Conservation (phyloP, 2,329 filamentous ascomycete species). For the Exophiala alcalophila region DNA sequence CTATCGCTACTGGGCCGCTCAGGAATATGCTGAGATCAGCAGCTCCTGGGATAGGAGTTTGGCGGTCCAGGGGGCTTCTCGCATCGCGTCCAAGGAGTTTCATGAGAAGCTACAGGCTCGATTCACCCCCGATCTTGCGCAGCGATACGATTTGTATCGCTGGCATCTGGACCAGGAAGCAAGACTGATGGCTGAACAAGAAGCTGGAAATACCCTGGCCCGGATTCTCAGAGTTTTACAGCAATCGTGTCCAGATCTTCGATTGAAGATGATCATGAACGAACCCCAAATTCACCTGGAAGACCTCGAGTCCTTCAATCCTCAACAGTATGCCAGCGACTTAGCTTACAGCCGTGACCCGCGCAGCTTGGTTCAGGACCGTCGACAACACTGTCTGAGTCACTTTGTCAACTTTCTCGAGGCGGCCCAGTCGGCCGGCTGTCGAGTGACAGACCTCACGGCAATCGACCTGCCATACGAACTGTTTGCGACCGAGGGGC, state of each 20-base stretch:
- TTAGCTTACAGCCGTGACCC: constrained; percentile 19
- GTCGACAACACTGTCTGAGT: constrained; percentile 18
- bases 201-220: constrained; percentile 6
- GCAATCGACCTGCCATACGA: constrained; percentile 20
- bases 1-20: constrained; percentile 25
- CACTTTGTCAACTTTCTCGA: constrained; percentile 24
- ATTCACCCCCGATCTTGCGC: constrained; percentile 18
- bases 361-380: constrained; percentile 17
- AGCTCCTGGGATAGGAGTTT: constrained; percentile 16
- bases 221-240: constrained; percentile 11
- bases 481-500: constrained; percentile 6
- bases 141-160: constrained; percentile 22
- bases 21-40: constrained; percentile 20
- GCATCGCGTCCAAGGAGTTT: constrained; percentile 18
- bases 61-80: constrained; percentile 6
- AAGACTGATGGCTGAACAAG: constrained; percentile 13
- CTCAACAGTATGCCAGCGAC: constrained; percentile 13
- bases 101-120: constrained; percentile 21
- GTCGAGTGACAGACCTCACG: constrained; percentile 9
- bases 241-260: constrained; percentile 8
- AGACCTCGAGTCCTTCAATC: constrained; percentile 21
- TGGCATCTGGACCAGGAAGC: constrained; percentile 28
- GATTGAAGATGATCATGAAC: constrained; percentile 24
- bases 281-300: constrained; percentile 25
- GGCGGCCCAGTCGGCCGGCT: constrained; percentile 10